Percentiles rank a stretch among this genome's conserved stretches.
phyloP scores from a whole-genome alignment of 306 rosid species.

The Corylus americana region DNA sequence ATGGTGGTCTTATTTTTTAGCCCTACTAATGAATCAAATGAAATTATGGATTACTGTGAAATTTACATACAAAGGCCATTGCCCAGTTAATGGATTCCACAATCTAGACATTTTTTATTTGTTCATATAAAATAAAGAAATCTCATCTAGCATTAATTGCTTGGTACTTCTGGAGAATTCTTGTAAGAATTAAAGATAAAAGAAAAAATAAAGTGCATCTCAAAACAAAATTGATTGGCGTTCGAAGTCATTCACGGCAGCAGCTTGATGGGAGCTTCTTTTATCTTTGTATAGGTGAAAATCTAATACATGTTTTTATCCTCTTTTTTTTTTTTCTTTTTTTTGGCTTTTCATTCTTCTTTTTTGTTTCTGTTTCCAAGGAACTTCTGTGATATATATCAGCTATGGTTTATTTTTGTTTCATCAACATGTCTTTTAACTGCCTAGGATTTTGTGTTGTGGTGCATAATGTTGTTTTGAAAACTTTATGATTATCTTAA shows the following conservation, averaged over 20 bases:
- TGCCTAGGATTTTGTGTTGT: not conserved
- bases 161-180: not conserved
- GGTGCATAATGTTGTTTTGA: not conserved
- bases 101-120: not conserved
- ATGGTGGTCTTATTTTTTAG: not conserved
- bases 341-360: not conserved
- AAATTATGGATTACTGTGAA: not conserved
- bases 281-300: not conserved
- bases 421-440: not conserved
- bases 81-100: not conserved
- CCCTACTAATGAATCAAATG: not conserved
- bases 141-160: not conserved
- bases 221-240: not conserved
- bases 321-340: no score
- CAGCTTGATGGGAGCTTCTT: not conserved
- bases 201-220: not conserved
- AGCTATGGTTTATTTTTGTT: not conserved
- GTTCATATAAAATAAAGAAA: not conserved
- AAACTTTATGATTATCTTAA: slow-evolving; percentile 20
- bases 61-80: not conserved
- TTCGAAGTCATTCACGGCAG: not conserved
- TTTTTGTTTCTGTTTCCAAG: not conserved
- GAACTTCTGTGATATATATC: not conserved
- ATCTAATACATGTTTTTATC: not conserved
- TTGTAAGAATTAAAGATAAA: not conserved